These are phyloP conservation scores for Yamadazyma pseudoaaseri DNA, from an alignment of 1,139 yeast genomes.

Conservation along the genomic window DNA sequence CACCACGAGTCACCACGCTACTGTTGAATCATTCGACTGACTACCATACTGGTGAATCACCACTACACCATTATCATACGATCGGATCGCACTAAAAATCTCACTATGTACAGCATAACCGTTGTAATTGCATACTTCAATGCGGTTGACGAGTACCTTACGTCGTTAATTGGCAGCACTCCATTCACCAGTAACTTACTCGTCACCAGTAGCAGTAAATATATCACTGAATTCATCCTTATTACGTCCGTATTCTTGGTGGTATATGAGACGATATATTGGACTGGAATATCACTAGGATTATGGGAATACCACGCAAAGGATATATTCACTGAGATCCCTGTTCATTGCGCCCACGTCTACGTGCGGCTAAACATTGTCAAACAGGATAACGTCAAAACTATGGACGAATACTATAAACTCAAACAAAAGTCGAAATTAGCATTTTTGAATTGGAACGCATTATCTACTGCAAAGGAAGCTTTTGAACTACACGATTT, in stretches of 20 bases:
- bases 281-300: slow-evolving; percentile 48
- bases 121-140: slow-evolving; percentile 5
- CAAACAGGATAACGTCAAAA: slow-evolving; percentile 16
- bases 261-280: slow-evolving; percentile 44
- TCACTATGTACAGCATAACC: too few relatives aligned
- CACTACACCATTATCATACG: too few relatives aligned
- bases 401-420: slow-evolving; percentile 27
- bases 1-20: too few relatives aligned
- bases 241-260: slow-evolving; percentile 26
- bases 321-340: slow-evolving; percentile 65
- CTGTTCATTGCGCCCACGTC: slow-evolving; percentile 76
- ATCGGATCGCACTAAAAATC: too few relatives aligned
- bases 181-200: slow-evolving; percentile 12
- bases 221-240: slow-evolving; percentile 36
- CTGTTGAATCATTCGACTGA: too few relatives aligned
- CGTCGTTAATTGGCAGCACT: slow-evolving; percentile 3
- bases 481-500: slow-evolving; percentile 33
- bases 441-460: slow-evolving; percentile 24
- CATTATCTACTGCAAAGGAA: slow-evolving; percentile 25
- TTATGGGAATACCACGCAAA: slow-evolving; percentile 64
- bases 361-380: slow-evolving; percentile 50
- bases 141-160: slow-evolving; percentile 6
- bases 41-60: too few relatives aligned
- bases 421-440: slow-evolving; percentile 26
- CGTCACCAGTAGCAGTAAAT: slow-evolving; percentile 24